Evolutionary conservation across 495 filamentous ascomycete genomes (phyloP), one percentile per base, ranked within the genome.

Genomic region (Penicillium daleae): DNA sequence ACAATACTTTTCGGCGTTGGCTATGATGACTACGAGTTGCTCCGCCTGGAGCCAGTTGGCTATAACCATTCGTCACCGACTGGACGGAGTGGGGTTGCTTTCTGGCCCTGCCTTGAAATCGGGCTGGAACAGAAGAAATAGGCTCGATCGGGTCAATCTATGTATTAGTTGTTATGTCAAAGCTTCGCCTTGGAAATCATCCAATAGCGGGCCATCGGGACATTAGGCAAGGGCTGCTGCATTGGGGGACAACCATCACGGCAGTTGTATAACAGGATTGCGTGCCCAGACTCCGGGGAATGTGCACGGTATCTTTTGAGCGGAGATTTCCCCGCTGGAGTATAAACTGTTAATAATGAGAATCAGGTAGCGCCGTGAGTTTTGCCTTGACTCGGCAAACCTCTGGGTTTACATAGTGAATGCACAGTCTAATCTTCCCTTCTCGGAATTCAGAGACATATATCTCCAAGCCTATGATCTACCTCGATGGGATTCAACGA

Each of bases 41-140:
- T 24, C 29, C 17, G 24, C 22, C 17, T 33, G 40, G 12, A 42
- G 44, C 53, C n/a, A 54, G 42, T 39, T 27, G 54, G 24, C 17
- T 7, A 50, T n/a, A 4, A 50, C 6, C 4, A 6, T 60, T 57
- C 32, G 24, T 62, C 35, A 60, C 60, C 52, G 39, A 55, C 56
- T 49, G 19, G 50, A 39, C 46, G 56, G 60, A 55, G 64, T 62
- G 64, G 60, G 46, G 63, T 60, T 63, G 42, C 56, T 46, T 42
- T 3, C 42, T 22, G 21, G 42, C 24, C 21, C 24, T 21, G 40
- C 40, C 21, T 46, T 44, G 17, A 56, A 60, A 53, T 60, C 42
- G 40, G 65, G 48, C 60, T 60, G 46, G 48, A 60, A 13, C 64
- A 39, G 59, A 62, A 61, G 22, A 44, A 21, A 46, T 46, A 61